phyloP scores from a whole-genome alignment of 371 early-diverging fungal species.

The Mycotypha africana region DNA sequence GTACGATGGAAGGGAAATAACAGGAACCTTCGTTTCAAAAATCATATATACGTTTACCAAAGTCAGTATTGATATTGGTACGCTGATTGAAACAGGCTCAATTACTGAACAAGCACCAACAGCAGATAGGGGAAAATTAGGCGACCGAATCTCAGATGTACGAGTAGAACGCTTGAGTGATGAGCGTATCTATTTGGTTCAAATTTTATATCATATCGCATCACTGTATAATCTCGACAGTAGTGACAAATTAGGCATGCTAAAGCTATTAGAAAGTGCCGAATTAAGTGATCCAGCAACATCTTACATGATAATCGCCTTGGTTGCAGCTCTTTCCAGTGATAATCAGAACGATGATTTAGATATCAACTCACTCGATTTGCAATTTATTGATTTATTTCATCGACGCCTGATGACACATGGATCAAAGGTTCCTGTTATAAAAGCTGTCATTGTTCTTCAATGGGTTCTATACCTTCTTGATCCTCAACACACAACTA shows the following conservation, averaged over 20 bases:
- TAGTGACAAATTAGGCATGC: constrained; percentile 42
- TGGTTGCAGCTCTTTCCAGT: constrained; percentile 51
- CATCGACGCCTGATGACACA: constrained; percentile 24
- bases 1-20: not conserved
- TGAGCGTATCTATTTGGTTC: constrained; percentile 55
- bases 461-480: constrained; percentile 54
- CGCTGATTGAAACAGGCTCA: constrained; percentile 23
- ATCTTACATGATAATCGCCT: constrained; percentile 44
- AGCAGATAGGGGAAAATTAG: constrained; percentile 26
- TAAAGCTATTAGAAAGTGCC: constrained; percentile 48
- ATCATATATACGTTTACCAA: constrained; percentile 13
- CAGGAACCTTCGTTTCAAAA: constrained; percentile 14
- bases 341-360: not conserved
- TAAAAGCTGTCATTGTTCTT: constrained; percentile 58
- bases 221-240: constrained; percentile 46
- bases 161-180: constrained; percentile 46
- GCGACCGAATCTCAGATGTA: constrained; percentile 40
- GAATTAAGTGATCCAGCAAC: constrained; percentile 52
- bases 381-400: constrained; percentile 16
- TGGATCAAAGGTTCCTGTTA: constrained; percentile 49
- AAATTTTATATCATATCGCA: constrained; percentile 50
- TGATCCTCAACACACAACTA: constrained; percentile 44
- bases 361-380: not conserved
- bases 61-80: constrained; percentile 17
- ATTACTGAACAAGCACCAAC: constrained; percentile 22